phyloP scores from a whole-genome alignment of 129 eudicot species.

The Smallanthus sonchifolius region DNA sequence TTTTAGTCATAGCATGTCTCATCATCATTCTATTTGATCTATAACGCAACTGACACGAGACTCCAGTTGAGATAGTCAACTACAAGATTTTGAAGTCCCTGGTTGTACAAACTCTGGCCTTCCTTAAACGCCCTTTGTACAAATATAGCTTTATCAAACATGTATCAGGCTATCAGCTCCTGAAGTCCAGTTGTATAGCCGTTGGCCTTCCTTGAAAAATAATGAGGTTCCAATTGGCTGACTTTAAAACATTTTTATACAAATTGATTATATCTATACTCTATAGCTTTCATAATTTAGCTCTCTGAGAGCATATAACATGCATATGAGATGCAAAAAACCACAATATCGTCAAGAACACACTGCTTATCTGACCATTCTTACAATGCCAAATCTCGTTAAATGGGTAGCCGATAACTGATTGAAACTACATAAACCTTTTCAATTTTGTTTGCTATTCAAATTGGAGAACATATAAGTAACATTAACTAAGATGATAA shows the following conservation, averaged over 20 bases:
- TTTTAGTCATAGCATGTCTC: not conserved
- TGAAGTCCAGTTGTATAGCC: not conserved
- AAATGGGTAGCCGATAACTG: not conserved
- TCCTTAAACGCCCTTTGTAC: not conserved
- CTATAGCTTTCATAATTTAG: not conserved
- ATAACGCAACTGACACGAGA: not conserved
- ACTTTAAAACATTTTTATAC: not conserved
- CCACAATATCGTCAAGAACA: not conserved
- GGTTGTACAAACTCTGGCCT: not conserved
- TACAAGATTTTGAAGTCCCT: not conserved
- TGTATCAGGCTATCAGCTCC: not conserved
- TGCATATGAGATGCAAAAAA: not conserved
- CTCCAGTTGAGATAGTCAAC: not conserved
- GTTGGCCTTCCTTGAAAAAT: not conserved
- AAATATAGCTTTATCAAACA: conserved; percentile 1
- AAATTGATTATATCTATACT: not conserved
- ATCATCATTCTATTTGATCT: not conserved
- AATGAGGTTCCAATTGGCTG: not conserved
- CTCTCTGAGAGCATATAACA: not conserved
- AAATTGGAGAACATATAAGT: not conserved
- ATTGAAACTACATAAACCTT: not conserved
- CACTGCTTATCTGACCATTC: not conserved
- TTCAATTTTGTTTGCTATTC: not conserved
- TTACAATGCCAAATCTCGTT: conserved; percentile 2
- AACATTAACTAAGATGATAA: not conserved